phyloP scores from a whole-genome alignment of 129 eudicot species.

The Helichrysum umbraculigerum region DNA sequence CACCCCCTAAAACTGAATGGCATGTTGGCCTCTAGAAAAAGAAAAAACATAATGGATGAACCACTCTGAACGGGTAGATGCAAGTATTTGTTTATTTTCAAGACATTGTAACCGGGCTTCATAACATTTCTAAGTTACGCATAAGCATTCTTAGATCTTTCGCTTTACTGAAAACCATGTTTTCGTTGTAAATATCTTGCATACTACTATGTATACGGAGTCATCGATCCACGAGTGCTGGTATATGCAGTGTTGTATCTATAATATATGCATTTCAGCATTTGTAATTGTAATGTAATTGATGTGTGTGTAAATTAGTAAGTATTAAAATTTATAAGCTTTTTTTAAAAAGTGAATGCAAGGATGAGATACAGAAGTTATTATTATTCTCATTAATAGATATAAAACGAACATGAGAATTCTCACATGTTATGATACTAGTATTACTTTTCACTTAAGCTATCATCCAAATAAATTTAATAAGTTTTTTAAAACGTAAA shows the following conservation, averaged over 20 bases:
- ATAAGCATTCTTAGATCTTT: neutral
- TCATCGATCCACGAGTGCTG: neutral
- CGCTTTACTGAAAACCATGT: neutral
- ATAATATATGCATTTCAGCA: too few species aligned
- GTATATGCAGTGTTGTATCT: neutral
- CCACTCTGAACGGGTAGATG: constrained; percentile 19
- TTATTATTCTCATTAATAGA: too few species aligned
- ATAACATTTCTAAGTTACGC: constrained; percentile 1
- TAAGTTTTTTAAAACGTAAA: too few species aligned
- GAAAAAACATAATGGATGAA: neutral
- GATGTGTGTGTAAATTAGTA: too few species aligned
- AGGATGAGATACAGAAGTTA: too few species aligned
- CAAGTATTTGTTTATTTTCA: neutral
- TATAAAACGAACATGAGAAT: too few species aligned
- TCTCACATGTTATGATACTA: too few species aligned
- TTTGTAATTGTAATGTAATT: too few species aligned
- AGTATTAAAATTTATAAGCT: too few species aligned
- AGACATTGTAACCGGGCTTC: neutral
- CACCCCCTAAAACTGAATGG: constrained; percentile 28
- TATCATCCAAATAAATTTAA: too few species aligned
- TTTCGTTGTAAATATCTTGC: neutral
- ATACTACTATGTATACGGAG: neutral
- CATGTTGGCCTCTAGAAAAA: constrained; percentile 21
- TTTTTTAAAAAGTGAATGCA: too few species aligned
- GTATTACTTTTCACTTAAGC: too few species aligned